Percentiles rank a stretch among this genome's conserved stretches.
Conservation (phyloP, 2,329 filamentous ascomycete species). For the Fusarium denticulatum region DNA sequence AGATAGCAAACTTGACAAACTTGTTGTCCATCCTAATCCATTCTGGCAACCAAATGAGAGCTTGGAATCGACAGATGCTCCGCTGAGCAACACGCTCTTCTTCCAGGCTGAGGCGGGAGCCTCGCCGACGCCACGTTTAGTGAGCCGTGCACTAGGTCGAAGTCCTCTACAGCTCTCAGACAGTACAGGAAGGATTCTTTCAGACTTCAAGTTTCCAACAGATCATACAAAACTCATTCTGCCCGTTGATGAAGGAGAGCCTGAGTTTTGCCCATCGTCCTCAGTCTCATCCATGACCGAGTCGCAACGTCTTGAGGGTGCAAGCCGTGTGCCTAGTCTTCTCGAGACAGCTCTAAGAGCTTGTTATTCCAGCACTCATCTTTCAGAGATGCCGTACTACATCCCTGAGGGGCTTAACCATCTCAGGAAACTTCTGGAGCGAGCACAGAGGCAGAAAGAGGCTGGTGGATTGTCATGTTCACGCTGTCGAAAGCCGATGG, state of each 20-base stretch:
- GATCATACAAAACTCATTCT: conserved; percentile 31
- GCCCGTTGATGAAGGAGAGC: conserved; percentile 36
- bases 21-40: conserved; percentile 72
- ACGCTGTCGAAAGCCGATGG: conserved; percentile 58
- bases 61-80: conserved; percentile 7
- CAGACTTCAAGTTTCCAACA: conserved; percentile 45
- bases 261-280: conserved; percentile 10
- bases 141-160: conserved; percentile 43
- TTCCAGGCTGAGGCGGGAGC: conserved; percentile 6
- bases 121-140: conserved; percentile 27
- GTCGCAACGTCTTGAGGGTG: conserved; percentile 25
- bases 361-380: conserved; percentile 56
- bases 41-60: conserved; percentile 58
- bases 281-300: conserved; percentile 11
- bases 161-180: conserved; percentile 48
- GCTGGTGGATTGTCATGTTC: conserved; percentile 63
- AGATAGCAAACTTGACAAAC: conserved; percentile 56
- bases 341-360: conserved; percentile 61
- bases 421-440: conserved; percentile 53
- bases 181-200: conserved; percentile 44
- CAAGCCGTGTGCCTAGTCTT: conserved; percentile 58
- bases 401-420: conserved; percentile 55
- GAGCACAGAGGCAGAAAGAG: conserved; percentile 54
- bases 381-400: conserved; percentile 54
- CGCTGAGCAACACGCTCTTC: conserved; percentile 17